Conservation (phyloP, 192 early-diverging fungal species). For the Rhizophagus prolifer region DNA sequence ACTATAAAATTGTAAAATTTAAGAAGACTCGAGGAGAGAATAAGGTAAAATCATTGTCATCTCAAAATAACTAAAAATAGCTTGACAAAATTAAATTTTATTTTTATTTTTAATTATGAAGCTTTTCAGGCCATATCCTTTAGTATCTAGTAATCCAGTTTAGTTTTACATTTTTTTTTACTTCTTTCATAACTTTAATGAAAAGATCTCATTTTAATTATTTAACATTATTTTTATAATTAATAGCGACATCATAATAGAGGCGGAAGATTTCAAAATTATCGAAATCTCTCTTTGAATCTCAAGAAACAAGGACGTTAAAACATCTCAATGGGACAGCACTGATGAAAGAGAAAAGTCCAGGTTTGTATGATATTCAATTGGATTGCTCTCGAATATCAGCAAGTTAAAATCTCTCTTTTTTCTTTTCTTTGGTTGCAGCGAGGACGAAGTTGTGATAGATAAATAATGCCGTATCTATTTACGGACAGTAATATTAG, state of each 20-base stretch:
- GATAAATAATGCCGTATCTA: no score
- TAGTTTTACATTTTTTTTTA: background rate
- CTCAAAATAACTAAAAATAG: background rate
- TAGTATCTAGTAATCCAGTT: background rate
- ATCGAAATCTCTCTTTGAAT: background rate
- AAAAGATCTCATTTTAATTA: background rate
- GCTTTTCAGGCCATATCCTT: background rate
- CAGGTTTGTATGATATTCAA: no score
- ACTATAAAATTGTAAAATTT: background rate
- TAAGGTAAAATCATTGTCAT: background rate
- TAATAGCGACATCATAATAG: background rate
- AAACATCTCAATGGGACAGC: background rate
- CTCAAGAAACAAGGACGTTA: background rate
- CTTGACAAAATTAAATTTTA: background rate
- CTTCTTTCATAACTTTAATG: background rate
- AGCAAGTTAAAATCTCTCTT: no score
- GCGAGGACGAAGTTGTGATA: no score
- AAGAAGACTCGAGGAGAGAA: background rate
- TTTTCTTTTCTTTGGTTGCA: no score
- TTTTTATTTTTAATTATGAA: no score
- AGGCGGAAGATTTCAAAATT: background rate
- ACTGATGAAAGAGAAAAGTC: background rate
- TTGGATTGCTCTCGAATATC: no score
- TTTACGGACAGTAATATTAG: no score
- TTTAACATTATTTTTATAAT: no score